phyloP scores from a whole-genome alignment of 441 rosid genomes.

The Kokia cookei region DNA sequence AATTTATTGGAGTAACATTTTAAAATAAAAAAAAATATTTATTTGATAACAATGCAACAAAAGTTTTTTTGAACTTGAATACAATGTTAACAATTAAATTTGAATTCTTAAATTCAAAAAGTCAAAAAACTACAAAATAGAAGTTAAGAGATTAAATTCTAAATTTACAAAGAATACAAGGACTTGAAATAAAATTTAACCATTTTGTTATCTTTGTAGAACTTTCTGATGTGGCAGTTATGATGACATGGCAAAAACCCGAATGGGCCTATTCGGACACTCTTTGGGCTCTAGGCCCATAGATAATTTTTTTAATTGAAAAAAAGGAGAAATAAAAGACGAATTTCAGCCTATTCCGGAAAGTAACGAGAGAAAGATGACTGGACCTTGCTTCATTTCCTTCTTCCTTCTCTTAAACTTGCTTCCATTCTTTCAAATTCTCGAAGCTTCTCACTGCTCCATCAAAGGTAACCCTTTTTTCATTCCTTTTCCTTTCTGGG shows the following conservation, averaged over 20 bases:
- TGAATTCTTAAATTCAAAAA: too few relatives aligned
- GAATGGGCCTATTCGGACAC: neutral
- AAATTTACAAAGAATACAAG: too few relatives aligned
- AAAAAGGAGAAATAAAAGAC: neutral
- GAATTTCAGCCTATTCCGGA: neutral
- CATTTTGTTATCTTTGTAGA: too few relatives aligned
- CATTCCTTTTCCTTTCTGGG: neutral
- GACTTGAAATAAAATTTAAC: too few relatives aligned
- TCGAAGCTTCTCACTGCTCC: slow-evolving; percentile 29
- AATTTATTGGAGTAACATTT: too few relatives aligned
- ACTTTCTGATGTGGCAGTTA: neutral
- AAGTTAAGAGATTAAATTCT: too few relatives aligned
- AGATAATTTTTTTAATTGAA: neutral
- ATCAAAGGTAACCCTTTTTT: slow-evolving; percentile 21
- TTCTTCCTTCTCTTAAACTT: slow-evolving; percentile 1
- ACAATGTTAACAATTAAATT: too few relatives aligned
- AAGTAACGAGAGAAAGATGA: neutral
- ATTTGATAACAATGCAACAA: too few relatives aligned
- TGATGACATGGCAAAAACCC: neutral
- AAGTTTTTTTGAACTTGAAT: too few relatives aligned
- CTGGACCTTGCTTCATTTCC: neutral
- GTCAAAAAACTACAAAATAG: too few relatives aligned
- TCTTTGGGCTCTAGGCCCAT: neutral
- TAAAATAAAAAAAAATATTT: too few relatives aligned
- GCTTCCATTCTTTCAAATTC: slow-evolving; percentile 3